A percentile compares a stretch with the other conserved stretches of the same genome.
These are phyloP conservation scores for Venturia carpophila DNA, from an alignment of 2,329 filamentous ascomycete species.

Conservation along the genomic window DNA sequence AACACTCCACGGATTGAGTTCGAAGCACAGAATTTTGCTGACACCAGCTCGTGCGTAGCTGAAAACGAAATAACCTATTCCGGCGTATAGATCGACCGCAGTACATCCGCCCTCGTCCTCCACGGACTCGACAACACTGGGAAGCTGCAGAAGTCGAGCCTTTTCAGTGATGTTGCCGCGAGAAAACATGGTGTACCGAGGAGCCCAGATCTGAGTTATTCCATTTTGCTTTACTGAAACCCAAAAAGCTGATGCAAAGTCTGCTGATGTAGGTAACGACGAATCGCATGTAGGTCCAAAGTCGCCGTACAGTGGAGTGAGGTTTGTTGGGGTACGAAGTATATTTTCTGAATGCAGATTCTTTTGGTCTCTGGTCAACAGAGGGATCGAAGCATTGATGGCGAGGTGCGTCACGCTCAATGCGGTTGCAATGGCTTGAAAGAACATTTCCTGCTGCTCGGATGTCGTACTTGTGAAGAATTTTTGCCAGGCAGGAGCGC, in stretches of 20 bases:
- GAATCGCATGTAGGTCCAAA: slow-evolving; percentile 52
- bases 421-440: slow-evolving; percentile 33
- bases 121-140: slow-evolving; percentile 27
- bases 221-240: slow-evolving; percentile 65
- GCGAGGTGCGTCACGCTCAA: slow-evolving; percentile 50
- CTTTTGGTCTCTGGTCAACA: slow-evolving; percentile 18
- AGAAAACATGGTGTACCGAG: slow-evolving; percentile 88
- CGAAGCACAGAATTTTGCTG: slow-evolving; percentile 69
- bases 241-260: slow-evolving; percentile 69
- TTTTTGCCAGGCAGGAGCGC: slow-evolving; percentile 28
- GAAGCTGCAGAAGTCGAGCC: slow-evolving; percentile 55
- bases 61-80: slow-evolving; percentile 91
- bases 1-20: slow-evolving; percentile 59
- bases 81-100: slow-evolving; percentile 75
- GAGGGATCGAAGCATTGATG: slow-evolving; percentile 49
- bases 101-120: slow-evolving; percentile 24
- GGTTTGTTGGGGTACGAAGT: slow-evolving; percentile 62
- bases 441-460: slow-evolving; percentile 28
- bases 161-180: slow-evolving; percentile 88
- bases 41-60: slow-evolving; percentile 67
- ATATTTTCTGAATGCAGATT: slow-evolving; percentile 48
- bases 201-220: slow-evolving; percentile 79
- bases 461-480: slow-evolving; percentile 23
- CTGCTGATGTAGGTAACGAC: slow-evolving; percentile 31
- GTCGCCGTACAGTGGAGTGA: slow-evolving; percentile 63